These are phyloP conservation scores for Aspergillus taichungensis DNA, from an alignment of 495 filamentous ascomycete species.

Conservation along the genomic window DNA sequence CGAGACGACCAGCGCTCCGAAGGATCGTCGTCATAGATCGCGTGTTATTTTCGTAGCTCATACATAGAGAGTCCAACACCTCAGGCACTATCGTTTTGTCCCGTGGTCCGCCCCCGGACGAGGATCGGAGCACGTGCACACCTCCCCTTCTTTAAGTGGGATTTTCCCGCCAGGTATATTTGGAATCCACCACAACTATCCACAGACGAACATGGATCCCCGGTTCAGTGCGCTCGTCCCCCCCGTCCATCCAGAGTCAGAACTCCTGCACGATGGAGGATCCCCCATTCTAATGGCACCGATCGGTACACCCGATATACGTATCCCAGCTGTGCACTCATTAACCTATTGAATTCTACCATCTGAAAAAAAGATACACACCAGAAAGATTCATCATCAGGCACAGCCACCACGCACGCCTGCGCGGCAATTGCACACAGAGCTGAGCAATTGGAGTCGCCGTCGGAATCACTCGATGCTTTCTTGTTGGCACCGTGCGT, in stretches of 20 bases:
- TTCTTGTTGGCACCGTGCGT: slow-evolving; percentile 8
- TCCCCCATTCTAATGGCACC: slow-evolving; percentile 14
- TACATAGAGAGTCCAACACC: too few relatives aligned
- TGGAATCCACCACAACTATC: too few relatives aligned
- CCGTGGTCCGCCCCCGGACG: slow-evolving; percentile 12
- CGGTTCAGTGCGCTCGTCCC: too few relatives aligned
- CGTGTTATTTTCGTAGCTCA: too few relatives aligned
- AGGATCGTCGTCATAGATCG: not conserved
- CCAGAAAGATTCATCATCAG: slow-evolving; percentile 23
- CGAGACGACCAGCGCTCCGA: too few relatives aligned
- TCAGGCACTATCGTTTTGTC: not conserved
- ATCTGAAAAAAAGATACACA: slow-evolving; percentile 5
- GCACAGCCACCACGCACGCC: slow-evolving; percentile 20
- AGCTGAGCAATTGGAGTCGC: slow-evolving; percentile 8
- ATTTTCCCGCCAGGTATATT: not conserved
- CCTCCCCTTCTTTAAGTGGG: slow-evolving; percentile 7
- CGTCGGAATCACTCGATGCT: slow-evolving; percentile 1
- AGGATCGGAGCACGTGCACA: slow-evolving; percentile 29
- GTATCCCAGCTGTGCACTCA: slow-evolving; percentile 11
- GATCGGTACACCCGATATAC: slow-evolving; percentile 16
- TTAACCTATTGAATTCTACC: not conserved
- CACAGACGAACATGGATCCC: too few relatives aligned
- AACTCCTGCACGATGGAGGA: slow-evolving; percentile 1
- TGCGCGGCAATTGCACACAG: slow-evolving; percentile 20
- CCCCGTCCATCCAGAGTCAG: too few relatives aligned